Evolutionary conservation across 768 basidiomycete genomes (phyloP).

Genomic region (Ephemerocybe angulata): DNA sequence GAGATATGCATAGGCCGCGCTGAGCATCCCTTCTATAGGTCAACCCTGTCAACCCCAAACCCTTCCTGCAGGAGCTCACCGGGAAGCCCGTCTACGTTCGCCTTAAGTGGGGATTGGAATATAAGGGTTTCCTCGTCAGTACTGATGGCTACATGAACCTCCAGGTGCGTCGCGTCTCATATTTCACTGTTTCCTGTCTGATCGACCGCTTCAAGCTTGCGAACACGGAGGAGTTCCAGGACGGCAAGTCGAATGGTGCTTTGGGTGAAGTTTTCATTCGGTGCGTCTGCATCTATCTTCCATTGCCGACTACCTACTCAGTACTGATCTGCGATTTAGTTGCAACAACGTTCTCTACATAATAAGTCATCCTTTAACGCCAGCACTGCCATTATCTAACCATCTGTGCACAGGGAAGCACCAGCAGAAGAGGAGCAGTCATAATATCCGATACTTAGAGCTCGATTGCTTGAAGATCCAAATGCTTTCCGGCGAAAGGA

Average conservation of each 20-base stretch:
- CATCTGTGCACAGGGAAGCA: conserved; percentile 64
- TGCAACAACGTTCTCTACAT: conserved; percentile 98
- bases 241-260: conserved; percentile 91
- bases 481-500: too few relatives aligned
- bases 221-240: conserved; percentile 98
- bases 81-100: conserved; percentile 94
- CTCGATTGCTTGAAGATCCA: too few relatives aligned
- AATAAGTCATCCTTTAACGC: conserved; percentile 53
- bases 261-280: conserved; percentile 99
- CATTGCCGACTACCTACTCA: neutral
- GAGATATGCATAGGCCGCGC: conserved; percentile 5
- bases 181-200: neutral
- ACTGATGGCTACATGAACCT: conserved; percentile 99
- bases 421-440: conserved; percentile 47
- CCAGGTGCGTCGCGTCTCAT: conserved; percentile 52
- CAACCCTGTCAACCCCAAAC: conserved; percentile 96
- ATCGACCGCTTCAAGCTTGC: conserved; percentile 61
- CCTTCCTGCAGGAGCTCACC: conserved; percentile 96
- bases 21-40: conserved; percentile 43
- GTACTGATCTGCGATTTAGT: conserved; percentile 35
- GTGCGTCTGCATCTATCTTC: conserved; percentile 39
- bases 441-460: too few relatives aligned
- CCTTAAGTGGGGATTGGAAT: conserved; percentile 98
- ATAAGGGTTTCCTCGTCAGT: conserved; percentile 98
- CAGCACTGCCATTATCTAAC: conserved; percentile 17